Evolutionary conservation across 2,329 filamentous ascomycete species (phyloP), one percentile per base, ranked within the genome.

Genomic region (Tolypocladium guangdongense): DNA sequence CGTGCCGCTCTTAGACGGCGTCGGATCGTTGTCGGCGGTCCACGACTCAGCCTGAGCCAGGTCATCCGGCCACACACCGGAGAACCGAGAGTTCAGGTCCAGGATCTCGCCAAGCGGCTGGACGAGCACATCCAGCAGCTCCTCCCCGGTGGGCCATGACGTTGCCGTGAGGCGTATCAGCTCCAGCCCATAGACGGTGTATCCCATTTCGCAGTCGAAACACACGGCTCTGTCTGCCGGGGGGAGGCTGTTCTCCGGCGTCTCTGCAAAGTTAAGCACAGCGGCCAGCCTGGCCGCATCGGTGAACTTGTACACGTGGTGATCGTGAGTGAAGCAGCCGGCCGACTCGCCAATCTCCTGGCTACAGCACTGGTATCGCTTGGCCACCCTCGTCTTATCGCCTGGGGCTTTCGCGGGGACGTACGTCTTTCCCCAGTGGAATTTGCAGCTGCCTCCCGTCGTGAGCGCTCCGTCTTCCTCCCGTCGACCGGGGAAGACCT

Each of bases 191-290:
- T 86, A 70, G 1, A 88, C 88, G 0, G 95, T 99, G 65, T 95
- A 97, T 5, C 88, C 89, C 93, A 99, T 99, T 66, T 99, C 93
- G 63, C 93, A 97, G 67, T 99, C 93, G 62, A 99, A 92, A 58
- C 84, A 87, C 12, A 97, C 83, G 2, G 87, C 88, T 37, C 80
- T 80, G 51, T 78, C 72, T 1, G 68, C 62, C 0, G 74, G 71
- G 1, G 73, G 75, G 2, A 70, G 62, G 1, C 73, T 66, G 59
- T 90, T 90, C 14, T 76, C 70, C 0, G 91, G 91, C 0, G 93
- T 97, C 56, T 81, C 71, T 54, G 82, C 78, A 66, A 95, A 99
- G 51, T 92, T 90, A 62, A 95, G 77, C 3, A 92, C 72, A 0
- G 84, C 74, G 0, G 90, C 90, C 30, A 99, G 76, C 24, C 90